Evolutionary conservation across 805 yeast genomes (phyloP), one percentile per base, ranked within the genome.

Genomic region (Ogataea angusta): DNA sequence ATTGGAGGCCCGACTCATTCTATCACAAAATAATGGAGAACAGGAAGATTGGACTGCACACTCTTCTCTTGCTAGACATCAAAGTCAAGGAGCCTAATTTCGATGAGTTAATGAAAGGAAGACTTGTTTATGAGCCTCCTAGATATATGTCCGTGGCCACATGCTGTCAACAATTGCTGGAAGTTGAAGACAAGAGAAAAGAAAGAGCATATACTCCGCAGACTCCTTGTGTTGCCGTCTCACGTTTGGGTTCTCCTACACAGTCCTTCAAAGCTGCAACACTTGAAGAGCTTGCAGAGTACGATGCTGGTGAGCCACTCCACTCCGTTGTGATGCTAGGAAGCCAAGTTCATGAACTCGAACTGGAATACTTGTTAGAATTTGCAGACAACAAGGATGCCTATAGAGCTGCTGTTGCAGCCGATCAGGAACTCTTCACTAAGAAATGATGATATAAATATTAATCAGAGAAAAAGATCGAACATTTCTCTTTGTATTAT

Each of bases 21-120:
- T 93, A 91, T 63, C 76, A 82, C 56, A 90, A 91, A 67, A 69
- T 91, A 41, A 67, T 80, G 80, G 98, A 91, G 64, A 91, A 91
- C 64, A 73, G 98, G 55, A 78, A 72, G 58, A 79, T 91, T 36
- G 99, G 99, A 4, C 70, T 93, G 51, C 99, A 91, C 59, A 93
- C 99, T 2, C 70, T 91, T 43, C 76, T 91, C 27, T 71, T 91
- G 45, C 70, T 91, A 35, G 99, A 91, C 60, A 91, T 91, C 62
- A 91, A 91, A 63, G 99, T 91, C 32, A 93, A 93, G 64, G 99
- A 91, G 63, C 99, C 93, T 65, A 87, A 95, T 59, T 75, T 89
- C 47, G 95, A 90, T 57, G 91, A 90, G 60, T 78, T 91, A 80
- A 95, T 95, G 34, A 76, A 95, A 46, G 98, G 98, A 2, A 77